These are phyloP conservation scores for Clarireedia homoeocarpa DNA, from an alignment of 2,329 filamentous ascomycete genomes.

Conservation along the genomic window DNA sequence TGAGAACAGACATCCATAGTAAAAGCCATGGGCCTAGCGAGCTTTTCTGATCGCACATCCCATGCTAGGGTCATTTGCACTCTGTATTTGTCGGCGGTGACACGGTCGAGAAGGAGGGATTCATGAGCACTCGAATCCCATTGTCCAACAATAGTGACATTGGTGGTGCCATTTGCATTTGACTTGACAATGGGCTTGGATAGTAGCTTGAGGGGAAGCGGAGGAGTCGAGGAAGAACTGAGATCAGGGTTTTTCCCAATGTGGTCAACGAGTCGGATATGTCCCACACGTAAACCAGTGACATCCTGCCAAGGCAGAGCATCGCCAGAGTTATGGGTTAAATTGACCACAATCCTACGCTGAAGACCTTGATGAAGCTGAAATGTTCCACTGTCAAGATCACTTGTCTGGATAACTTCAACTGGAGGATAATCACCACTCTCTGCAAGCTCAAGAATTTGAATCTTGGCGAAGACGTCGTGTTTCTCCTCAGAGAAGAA, in stretches of 20 bases:
- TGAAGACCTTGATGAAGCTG: constrained; percentile 94
- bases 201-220: constrained; percentile 70
- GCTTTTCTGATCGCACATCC: constrained; percentile 75
- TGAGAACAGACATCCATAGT: constrained; percentile 74
- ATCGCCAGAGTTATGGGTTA: constrained; percentile 89
- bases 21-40: constrained; percentile 86
- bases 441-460: constrained; percentile 88
- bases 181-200: constrained; percentile 72
- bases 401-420: constrained; percentile 80
- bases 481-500: constrained; percentile 92
- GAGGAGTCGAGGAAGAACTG: constrained; percentile 54
- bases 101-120: constrained; percentile 86
- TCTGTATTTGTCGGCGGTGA: constrained; percentile 85
- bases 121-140: constrained; percentile 95
- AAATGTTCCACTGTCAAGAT: constrained; percentile 81
- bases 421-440: constrained; percentile 85
- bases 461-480: constrained; percentile 79
- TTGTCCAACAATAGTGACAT: constrained; percentile 79
- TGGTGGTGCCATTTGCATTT: constrained; percentile 84
- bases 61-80: constrained; percentile 83
- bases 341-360: constrained; percentile 73
- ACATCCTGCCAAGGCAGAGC: constrained; percentile 84
- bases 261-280: constrained; percentile 75
- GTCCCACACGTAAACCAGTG: constrained; percentile 66
- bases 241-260: constrained; percentile 79